phyloP scores from a whole-genome alignment of 1,284 basidiomycete genomes.

The Microbotryum scabiosae region DNA sequence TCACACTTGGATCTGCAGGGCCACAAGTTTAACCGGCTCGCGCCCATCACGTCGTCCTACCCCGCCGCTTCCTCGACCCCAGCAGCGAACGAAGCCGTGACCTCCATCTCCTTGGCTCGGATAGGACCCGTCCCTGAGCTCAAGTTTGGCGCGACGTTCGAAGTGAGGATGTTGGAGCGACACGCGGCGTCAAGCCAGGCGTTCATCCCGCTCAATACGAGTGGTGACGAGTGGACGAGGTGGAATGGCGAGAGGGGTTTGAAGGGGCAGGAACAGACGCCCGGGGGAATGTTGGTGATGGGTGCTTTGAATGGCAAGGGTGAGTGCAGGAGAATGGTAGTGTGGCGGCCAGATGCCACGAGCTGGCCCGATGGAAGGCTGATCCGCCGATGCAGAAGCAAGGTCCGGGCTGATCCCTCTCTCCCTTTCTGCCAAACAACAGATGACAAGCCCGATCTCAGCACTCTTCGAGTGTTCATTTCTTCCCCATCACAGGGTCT shows the following conservation, averaged over 20 bases:
- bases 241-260: not conserved
- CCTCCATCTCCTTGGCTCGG: not conserved
- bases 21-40: conserved; percentile 11
- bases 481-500: not conserved
- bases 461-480: conserved; percentile 1
- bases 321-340: not conserved
- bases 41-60: conserved; percentile 6
- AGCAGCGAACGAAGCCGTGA: not conserved
- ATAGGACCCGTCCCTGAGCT: not conserved
- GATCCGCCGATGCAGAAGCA: not conserved
- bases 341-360: not conserved
- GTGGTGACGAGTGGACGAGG: not conserved
- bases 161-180: conserved; percentile 7
- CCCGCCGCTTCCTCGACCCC: not conserved
- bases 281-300: conserved; percentile 4
- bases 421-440: too few species aligned
- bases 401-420: not conserved
- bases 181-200: conserved; percentile 7
- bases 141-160: not conserved
- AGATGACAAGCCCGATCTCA: conserved; percentile 5
- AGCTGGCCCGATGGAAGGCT: not conserved
- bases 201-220: conserved; percentile 4
- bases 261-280: not conserved
- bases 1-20: not conserved
- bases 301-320: conserved; percentile 1